Conservation (phyloP, 2,329 filamentous ascomycete species). For the Trichoderma oligosporum region DNA sequence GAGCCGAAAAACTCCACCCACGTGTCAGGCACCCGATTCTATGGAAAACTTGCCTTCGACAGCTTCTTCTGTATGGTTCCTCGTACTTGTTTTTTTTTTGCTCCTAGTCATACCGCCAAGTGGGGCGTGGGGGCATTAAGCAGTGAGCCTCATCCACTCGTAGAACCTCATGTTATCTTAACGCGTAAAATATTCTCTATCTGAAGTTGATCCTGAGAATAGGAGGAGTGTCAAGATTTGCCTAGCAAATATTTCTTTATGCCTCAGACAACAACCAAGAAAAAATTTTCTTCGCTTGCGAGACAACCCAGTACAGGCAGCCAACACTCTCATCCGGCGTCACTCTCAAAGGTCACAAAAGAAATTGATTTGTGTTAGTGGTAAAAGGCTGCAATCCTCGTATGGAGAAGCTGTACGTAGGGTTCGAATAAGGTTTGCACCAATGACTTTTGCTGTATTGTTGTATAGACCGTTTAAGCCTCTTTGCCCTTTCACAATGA, state of each 20-base stretch:
- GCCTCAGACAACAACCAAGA: conserved; percentile 25
- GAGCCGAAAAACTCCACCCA: conserved; percentile 23
- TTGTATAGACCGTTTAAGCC: too few species aligned
- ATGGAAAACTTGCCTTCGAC: neutral
- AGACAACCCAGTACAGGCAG: neutral
- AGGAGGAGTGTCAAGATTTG: neutral
- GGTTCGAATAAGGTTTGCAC: conserved; percentile 11
- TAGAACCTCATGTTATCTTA: conserved; percentile 18
- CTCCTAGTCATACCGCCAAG: conserved; percentile 16
- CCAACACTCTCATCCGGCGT: neutral
- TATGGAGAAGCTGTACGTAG: neutral
- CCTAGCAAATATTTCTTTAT: conserved; percentile 17
- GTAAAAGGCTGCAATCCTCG: neutral
- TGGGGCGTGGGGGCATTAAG: conserved; percentile 20
- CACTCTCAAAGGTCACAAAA: neutral
- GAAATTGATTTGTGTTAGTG: neutral
- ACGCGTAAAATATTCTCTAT: conserved; percentile 14
- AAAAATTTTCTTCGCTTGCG: conserved; percentile 16
- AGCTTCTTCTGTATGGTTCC: conserved; percentile 5
- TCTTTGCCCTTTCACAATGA: neutral
- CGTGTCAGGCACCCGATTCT: conserved; percentile 22
- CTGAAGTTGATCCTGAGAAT: conserved; percentile 20
- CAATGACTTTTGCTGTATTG: conserved; percentile 2
- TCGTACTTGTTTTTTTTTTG: conserved; percentile 15
- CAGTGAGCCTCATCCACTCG: conserved; percentile 22